Percentiles rank a stretch among this genome's conserved stretches.
These are phyloP conservation scores for Solanum habrochaites DNA, from an alignment of 257 asterid genomes.

Conservation along the genomic window DNA sequence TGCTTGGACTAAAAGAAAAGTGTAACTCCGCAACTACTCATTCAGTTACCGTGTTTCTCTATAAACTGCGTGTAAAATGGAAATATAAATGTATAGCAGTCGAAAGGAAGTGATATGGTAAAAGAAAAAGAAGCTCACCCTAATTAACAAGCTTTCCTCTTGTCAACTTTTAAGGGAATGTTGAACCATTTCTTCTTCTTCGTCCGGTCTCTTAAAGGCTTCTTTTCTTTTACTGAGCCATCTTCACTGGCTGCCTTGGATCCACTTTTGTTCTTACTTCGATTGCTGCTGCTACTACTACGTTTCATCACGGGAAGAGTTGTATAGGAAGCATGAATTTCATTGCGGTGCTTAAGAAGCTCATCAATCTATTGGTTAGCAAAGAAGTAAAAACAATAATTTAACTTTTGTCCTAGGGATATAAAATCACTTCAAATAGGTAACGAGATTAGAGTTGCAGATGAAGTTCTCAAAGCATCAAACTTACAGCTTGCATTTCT, in stretches of 20 bases:
- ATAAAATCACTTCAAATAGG: not conserved
- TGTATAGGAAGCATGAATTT: slow-evolving; percentile 73
- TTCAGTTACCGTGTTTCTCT: not conserved
- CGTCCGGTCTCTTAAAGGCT: slow-evolving; percentile 39
- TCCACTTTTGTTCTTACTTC: slow-evolving; percentile 47
- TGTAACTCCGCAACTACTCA: not conserved
- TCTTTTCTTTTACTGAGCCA: slow-evolving; percentile 39
- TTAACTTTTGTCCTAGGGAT: not conserved
- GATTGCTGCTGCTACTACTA: slow-evolving; percentile 43
- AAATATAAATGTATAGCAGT: not conserved
- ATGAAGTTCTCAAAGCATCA: not conserved
- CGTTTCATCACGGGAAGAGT: slow-evolving; percentile 49
- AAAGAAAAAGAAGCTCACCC: slow-evolving; percentile 1
- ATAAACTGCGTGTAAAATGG: not conserved
- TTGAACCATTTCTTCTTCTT: slow-evolving; percentile 86
- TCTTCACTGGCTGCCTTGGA: slow-evolving; percentile 48
- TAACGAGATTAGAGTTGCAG: not conserved
- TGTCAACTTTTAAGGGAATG: slow-evolving; percentile 77
- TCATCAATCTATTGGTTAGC: slow-evolving; percentile 56
- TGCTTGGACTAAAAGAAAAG: not conserved
- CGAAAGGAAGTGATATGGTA: no score
- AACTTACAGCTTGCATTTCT: slow-evolving; percentile 93
- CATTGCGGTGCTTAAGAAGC: slow-evolving; percentile 85
- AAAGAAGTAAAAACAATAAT: not conserved
- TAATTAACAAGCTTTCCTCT: slow-evolving; percentile 64